Evolutionary conservation across 257 asterid species (phyloP), one percentile per base, ranked within the genome.

Genomic region (Lycium barbarum): DNA sequence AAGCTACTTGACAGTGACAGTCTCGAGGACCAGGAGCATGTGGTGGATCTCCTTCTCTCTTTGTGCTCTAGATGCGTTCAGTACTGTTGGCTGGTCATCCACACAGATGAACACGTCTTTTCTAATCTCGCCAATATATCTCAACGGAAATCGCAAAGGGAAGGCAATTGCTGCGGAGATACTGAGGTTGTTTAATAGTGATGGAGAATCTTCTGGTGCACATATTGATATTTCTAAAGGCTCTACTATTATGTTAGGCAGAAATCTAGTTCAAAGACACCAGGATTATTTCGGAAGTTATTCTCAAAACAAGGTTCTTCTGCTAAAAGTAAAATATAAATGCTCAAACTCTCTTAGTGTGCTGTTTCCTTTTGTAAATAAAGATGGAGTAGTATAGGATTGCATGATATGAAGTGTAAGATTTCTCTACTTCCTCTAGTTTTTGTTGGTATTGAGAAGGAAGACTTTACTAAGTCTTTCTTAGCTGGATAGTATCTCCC

Each of bases 91-190:
- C 89, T 97, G 92, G 97, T 94, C 61, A 96, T 95, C 81, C 97
- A 94, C 89, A 7, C 53, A 1, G 61, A 51, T 22, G 98, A 94
- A 93, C 98, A 97, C 36, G 98, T 92, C 33, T 94, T 95, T 54
- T 97, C 97, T 43, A 90, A 98, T 0, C 65, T 97, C 86, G 98
- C 92, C 84, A 92, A 94, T 0, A 89, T 97, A 54, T 95, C 94
- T 92, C 0, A 97, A 95, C 0, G 99, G 98, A 72, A 97, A 96
- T 1, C 87, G 88, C 84, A 90, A 97, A 87, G 98, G 98, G 79
- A 97, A 94, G 61, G 95, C 93, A 90, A 93, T 93, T 84, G 98
- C 99, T 13, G 94, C 91, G 87, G 89, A 95, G 91, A 96, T 97
- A 84, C 89, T 95, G 86, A 93, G 89, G 95, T 66, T 97, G 84